Base-by-base conservation (phyloP, 2,329 filamentous ascomycete species). In the Catunica adiposa region DNA sequence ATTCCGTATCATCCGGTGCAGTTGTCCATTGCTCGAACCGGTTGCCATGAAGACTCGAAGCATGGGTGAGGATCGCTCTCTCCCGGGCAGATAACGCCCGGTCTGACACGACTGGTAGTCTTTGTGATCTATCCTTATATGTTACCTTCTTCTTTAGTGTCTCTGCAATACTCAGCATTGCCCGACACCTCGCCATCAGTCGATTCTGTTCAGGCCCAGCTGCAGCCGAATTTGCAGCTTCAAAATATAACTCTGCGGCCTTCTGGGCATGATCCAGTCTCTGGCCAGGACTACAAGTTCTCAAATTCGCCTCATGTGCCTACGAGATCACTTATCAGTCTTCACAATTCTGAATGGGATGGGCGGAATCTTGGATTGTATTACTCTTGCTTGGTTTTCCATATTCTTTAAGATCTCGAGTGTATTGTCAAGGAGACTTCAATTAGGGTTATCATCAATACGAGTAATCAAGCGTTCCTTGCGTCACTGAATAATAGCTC, bases 21-120 rank as follows among this genome's bases (percentile, higher is more conserved):
- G 68, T 68, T n/a, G 77, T 77, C 92, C 92, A 98, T 0, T 86
- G 88, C 9, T 85, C 88, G 61, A 95, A 97, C 20, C 84, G 75
- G 63, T 82, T 84, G 0, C 84, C 87, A 64, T 95, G 87, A 20
- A 98, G 74, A 56, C 80, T 83, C 3, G 89, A 92, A 2, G 83
- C 81, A 63, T 83, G 81, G 1, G 86, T 72, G 7, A 97, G 68
- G 53, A 96, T 81, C 29, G 85, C 82, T 63, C 89, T 76, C 67
- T 95, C 89, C 15, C 75, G 73, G 3, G 76, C 84, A 1, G 86
- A 76, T 14, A 85, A 71, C 56, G 76, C 72, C 54, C 85, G 76
- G 8, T 34, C 29, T 34, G 70, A 75, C 23, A 40, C 25, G 4
- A 14, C 15, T 26, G 17, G 37, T 9, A 22, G 20, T 17, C 20